These are phyloP conservation scores for Periconia macrospinosa DNA, from an alignment of 2,329 filamentous ascomycete genomes.

Conservation along the genomic window DNA sequence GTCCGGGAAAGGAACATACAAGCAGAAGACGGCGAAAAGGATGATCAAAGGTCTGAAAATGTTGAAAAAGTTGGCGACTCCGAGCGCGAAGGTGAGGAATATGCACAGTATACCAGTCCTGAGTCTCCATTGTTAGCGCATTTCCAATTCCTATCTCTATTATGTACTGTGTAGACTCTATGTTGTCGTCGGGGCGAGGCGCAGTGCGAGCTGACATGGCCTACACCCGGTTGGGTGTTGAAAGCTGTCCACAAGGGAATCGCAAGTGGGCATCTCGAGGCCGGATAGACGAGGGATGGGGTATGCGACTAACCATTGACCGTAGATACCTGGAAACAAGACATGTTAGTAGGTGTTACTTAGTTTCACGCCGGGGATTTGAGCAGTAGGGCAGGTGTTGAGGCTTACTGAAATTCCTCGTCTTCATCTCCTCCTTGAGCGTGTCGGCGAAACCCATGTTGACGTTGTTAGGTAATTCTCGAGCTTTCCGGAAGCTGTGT, in stretches of 20 bases:
- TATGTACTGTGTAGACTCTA: neutral
- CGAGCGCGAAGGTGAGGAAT: constrained; percentile 67
- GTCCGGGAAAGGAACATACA: constrained; percentile 40
- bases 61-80: constrained; percentile 69
- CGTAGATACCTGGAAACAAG: constrained; percentile 61
- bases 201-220: neutral
- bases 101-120: constrained; percentile 64
- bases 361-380: neutral
- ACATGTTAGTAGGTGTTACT: constrained; percentile 31
- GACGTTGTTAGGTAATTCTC: constrained; percentile 6
- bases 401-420: constrained; percentile 66
- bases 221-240: neutral
- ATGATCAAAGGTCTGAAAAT: constrained; percentile 58
- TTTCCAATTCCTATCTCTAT: neutral
- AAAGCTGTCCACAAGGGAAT: neutral
- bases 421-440: constrained; percentile 63
- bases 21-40: constrained; percentile 48
- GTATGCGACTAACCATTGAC: constrained; percentile 62
- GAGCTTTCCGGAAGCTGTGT: constrained; percentile 1
- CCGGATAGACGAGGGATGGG: neutral
- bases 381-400: neutral
- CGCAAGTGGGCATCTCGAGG: neutral
- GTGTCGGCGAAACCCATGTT: constrained; percentile 63
- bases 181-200: neutral
- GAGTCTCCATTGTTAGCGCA: constrained; percentile 15